Base-by-base conservation (phyloP, 2,329 filamentous ascomycete genomes). In the Pestalotiopsis sp. region DNA sequence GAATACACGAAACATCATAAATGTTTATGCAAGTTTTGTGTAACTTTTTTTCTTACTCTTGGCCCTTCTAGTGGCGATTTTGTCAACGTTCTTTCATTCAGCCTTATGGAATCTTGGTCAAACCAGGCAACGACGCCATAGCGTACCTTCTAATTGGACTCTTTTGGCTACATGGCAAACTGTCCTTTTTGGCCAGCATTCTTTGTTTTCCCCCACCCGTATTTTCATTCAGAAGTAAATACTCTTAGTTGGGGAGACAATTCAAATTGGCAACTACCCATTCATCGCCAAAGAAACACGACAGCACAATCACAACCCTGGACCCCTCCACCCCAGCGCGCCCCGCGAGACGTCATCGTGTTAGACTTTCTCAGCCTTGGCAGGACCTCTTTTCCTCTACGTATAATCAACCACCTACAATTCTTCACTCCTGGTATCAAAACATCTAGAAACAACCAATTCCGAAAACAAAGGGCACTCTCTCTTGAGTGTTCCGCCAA, bases 291-390 rank as follows among this genome's bases (percentile, higher is more conserved):
- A 36, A 31, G 27, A 17, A 52, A 17, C 17, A n/a, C 20, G 45
- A 23, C 45, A 9, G 14, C 7, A n/a, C 45, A 52, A 49, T 20
- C n/a, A n/a, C 0, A 4, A 17, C 45, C 45, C 45, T 49, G n/a
- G 57, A 36, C 57, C 25, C 57, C 57, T 59, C 23, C 57, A 27
- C 45, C 20, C 45, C 14, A 52, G 9, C 23, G 20, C 45, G 57
- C 57, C 57, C 20, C 57, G 27, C 57, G 57, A 59, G 57, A 59
- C 57, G 57, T 59, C 57, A 59, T 59, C 20, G 11, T 59, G 11
- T 20, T 23, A 52, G 20, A 52, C 57, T 27, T 27, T 59, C 23
- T 59, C 57, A 36, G 57, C 57, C 57, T 59, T 23, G 57, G 20
- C 57, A 27, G 14, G 23, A 36, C 23, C 20, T 13, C 4, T 27